A percentile compares a stretch with the other conserved stretches of the same genome.
phyloP scores from a whole-genome alignment of 2,329 filamentous ascomycete species.

The Claviceps quebecensis region DNA sequence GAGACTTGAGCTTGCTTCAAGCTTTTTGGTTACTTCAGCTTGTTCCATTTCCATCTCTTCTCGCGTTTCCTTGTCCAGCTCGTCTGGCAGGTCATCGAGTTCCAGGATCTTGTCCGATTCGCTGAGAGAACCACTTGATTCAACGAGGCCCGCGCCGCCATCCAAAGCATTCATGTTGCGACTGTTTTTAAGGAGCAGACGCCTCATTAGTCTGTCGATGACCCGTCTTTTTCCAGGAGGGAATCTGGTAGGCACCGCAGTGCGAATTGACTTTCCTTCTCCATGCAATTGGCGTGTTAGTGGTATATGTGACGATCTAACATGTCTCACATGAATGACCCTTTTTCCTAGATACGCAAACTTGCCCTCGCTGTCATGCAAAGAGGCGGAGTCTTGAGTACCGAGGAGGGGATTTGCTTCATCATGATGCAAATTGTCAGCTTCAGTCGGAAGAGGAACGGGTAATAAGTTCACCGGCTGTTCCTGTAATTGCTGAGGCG shows the following conservation, averaged over 20 bases:
- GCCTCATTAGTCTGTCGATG: constrained; percentile 26
- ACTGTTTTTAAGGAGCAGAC: constrained; percentile 21
- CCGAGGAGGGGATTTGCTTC: no score
- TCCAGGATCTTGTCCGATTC: constrained; percentile 30
- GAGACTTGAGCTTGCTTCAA: constrained; percentile 17
- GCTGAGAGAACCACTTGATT: constrained; percentile 7
- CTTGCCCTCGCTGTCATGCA: constrained; percentile 9
- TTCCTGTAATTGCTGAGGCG: constrained; percentile 11
- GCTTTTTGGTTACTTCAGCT: constrained; percentile 5
- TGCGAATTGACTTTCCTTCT: constrained; percentile 14
- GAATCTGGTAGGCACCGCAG: constrained; percentile 13
- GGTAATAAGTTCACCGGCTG: not conserved
- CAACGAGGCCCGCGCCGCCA: not conserved
- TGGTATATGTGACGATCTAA: constrained; percentile 11
- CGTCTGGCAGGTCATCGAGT: constrained; percentile 16
- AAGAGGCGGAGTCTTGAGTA: constrained; percentile 1
- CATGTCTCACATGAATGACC: constrained; percentile 11
- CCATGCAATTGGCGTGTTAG: constrained; percentile 14
- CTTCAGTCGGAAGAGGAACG: constrained; percentile 4
- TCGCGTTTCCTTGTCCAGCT: constrained; percentile 40
- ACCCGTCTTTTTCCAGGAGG: constrained; percentile 31
- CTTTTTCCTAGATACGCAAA: constrained; percentile 24
- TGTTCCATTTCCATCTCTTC: constrained; percentile 41
- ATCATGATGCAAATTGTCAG: constrained; percentile 1
- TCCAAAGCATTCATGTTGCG: constrained; percentile 2